A percentile compares a stretch with the other conserved stretches of the same genome.
Conservation (phyloP, 345 rosid genomes). For the Eucalyptus pauciflora region DNA sequence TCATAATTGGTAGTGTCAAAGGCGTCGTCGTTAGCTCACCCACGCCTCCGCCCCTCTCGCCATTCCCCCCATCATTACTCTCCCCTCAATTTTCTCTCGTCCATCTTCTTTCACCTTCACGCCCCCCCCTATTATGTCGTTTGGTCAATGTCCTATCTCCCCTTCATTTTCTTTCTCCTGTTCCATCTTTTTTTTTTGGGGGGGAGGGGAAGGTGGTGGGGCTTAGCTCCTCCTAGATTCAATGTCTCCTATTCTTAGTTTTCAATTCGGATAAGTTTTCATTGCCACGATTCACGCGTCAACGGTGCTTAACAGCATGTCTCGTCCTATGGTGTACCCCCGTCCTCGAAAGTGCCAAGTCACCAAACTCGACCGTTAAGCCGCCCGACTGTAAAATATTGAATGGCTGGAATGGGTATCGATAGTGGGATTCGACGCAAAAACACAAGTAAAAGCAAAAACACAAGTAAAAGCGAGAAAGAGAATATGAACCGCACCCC, state of each 20-base stretch:
- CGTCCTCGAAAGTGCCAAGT: background rate
- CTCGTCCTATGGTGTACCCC: background rate
- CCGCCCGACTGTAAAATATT: background rate
- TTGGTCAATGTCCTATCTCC: background rate
- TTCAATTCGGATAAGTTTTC: background rate
- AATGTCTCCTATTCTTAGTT: background rate
- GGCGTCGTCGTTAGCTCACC: background rate
- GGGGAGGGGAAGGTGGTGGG: background rate
- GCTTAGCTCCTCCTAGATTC: background rate
- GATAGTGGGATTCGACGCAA: rapidly evolving
- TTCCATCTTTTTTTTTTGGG: background rate
- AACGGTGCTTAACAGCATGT: background rate
- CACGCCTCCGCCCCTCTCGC: background rate
- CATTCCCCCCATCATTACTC: background rate
- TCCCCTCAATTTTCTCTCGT: background rate
- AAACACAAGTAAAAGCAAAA: background rate
- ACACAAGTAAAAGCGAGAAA: background rate
- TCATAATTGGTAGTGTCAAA: background rate
- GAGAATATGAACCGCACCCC: rapidly evolving
- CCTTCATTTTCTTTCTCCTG: background rate
- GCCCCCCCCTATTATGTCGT: background rate
- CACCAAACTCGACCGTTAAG: background rate
- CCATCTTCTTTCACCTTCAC: background rate
- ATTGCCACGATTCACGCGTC: background rate
- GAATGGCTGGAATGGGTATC: background rate